Base-by-base conservation (phyloP, 176 grass and related monocot genomes). In the Zea mays region DNA sequence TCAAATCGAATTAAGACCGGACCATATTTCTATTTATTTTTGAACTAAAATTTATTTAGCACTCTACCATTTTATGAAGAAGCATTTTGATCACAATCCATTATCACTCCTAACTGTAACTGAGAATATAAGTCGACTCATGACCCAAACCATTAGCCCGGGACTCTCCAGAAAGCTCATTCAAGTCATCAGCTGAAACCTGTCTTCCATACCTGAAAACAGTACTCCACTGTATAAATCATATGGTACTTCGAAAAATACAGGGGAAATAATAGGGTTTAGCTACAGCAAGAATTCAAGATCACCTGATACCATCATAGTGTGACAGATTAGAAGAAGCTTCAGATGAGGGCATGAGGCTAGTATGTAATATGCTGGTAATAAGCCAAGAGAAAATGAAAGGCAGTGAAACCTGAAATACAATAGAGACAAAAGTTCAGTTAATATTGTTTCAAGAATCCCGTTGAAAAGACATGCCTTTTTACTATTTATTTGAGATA, bases 301-400 rank as follows among this genome's bases (percentile, higher is more conserved):
- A 75, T 85, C 73, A 97, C 95, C 95, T 94, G 77, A 97, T 86
- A 85, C 95, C 91, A 86, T 97, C 95, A 83, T 97, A 97, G 44
- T 91, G 91, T 82, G 95, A 88, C 27, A 97, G 83, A 88, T 97
- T 97, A 80, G 95, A 97, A 68, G 94, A 97, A 20, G 95, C 89
- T 92, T 97, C 95, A 35, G 95, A 27, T 27, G 27, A 27, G 27
- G 27, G 27, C 27, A 97, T 68, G 77, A 97, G 52, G 91, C 91
- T 67, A 97, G 87, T 81, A 97, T 88, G 79, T 88, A 94, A 80
- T 97, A 97, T 69, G 95, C 91, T 65, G 95, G 95, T 77, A 97
- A 80, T 77, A 97, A 80, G 62, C 95, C 91, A 80, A 97, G 87
- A 84, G 83, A 89, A 88, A 97, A 97, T 48, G 87, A 97, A 27